Base-by-base conservation (phyloP, 805 yeast species). In the Zygoascus bituminiphila region DNA sequence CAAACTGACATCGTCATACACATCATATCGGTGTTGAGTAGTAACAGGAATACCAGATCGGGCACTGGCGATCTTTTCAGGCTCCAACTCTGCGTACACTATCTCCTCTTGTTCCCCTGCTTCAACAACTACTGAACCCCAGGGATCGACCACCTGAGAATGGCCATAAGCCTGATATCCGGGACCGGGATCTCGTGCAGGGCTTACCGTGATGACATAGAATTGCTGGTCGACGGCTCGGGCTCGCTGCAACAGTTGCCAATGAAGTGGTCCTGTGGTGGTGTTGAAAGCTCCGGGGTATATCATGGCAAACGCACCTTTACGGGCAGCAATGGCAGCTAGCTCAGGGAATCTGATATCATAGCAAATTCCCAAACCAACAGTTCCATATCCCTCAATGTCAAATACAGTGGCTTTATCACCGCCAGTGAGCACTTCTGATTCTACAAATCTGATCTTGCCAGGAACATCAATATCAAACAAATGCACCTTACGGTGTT, bases 211-310 rank as follows among this genome's bases (percentile, higher is more conserved):
- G 2, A 91, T 67, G 7, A 88, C 95, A 62, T 75, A 93, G 46
- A 84, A 70, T 65, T 93, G 97, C 8, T 93, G 77, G 62, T 89
- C 96, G 5, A 91, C 77, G 3, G 98, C 98, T 43, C 97, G 73
- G 0, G 95, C 83, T 29, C 81, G 71, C 0, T 85, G 96, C 47
- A 91, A 69, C 14, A 80, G 64, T 48, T 79, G 77, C 95, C 97
- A 91, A 62, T 91, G 98, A 1, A 89, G 83, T 39, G 84, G 84
- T 0, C 98, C 98, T 0, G 98, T 91, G 54, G 82, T 82, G 65
- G 83, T 75, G 8, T 96, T 93, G 73, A 94, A 93, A 0, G 98
- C 98, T 40, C 94, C 84, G 0, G 98, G 98, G 58, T 75, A 91
- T 1, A 94, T 77, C 54, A 91, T 62, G 19, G 94, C 75, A 52